Base-by-base conservation (phyloP, 805 yeast species). In the Wickerhamomyces alni region DNA sequence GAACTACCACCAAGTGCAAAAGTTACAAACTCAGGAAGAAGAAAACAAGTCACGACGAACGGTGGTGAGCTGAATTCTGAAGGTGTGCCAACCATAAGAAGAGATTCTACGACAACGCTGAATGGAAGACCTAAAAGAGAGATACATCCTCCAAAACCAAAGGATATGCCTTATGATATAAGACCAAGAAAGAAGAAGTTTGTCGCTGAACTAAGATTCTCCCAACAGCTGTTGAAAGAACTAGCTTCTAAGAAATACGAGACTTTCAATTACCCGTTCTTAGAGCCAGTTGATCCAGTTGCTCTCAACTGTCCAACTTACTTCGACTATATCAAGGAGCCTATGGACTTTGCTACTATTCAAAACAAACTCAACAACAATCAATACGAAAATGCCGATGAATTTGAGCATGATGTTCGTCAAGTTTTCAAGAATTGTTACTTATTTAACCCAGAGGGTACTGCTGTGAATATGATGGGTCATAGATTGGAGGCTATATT, bases 401-500 rank as follows among this genome's bases (percentile, higher is more conserved):
- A 86, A 46, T 88, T 91, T 57, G 95, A 83, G 57, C 65, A 63
- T 32, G 99, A 93, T 57, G 75, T 91, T 28, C 72, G 87, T 41
- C 72, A 88, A 44, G 85, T 93, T 42, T 89, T 93, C 66, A 69
- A 75, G 46, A 91, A 93, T 64, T 91, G 98, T 65, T 93, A 87
- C 60, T 70, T 74, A 13, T 93, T 91, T 67, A 93, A 93, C 62
- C 98, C 99, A 2, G 95, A 85, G 52, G 95, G 96, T n/a, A 81
- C 95, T 5, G 95, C 95, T 36, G 99, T 93, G 28, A 87, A 89
- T 61, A 75, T 77, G 74, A 84, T 93, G 95, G 99, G 98, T 16
- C 95, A 87, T 59, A 74, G 88, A 51, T 68, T 93, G 40, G 97
- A 93, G 62, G 81, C 80, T 21, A 75, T 85, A 3, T 93, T 91